Conservation (phyloP, 257 asterid species). For the Paulownia fortunei region DNA sequence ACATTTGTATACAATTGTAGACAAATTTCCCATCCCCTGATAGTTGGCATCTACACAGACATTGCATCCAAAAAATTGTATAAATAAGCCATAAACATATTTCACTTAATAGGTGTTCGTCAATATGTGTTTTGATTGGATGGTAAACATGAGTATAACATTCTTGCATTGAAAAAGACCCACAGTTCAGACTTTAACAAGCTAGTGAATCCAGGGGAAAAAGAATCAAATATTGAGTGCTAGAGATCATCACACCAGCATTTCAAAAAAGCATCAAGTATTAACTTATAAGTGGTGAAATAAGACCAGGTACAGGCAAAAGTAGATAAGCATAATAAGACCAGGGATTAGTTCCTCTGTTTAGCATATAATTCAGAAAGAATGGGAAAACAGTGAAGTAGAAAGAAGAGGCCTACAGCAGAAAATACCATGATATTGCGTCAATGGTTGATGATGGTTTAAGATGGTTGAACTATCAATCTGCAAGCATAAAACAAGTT, state of each 20-base stretch:
- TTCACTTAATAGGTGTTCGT: background rate
- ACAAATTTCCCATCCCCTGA: background rate
- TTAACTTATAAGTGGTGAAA: background rate
- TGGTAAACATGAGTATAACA: background rate
- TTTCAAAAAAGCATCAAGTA: background rate
- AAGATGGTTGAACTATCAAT: slow-evolving; percentile 14
- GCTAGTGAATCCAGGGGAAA: background rate
- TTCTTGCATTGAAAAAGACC: background rate
- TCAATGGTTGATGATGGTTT: background rate
- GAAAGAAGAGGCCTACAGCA: background rate
- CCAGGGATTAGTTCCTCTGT: background rate
- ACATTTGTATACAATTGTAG: background rate
- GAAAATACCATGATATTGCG: slow-evolving; percentile 38
- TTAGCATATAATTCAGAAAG: background rate
- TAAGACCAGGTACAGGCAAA: background rate
- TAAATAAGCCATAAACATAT: background rate
- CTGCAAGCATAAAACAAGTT: slow-evolving; percentile 29
- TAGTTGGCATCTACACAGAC: background rate
- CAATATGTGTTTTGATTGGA: background rate
- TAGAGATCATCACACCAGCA: background rate
- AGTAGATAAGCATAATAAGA: background rate
- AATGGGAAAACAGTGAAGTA: background rate
- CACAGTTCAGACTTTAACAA: background rate
- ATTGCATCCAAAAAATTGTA: background rate
- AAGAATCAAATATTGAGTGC: background rate